phyloP scores from a whole-genome alignment of 352 stramenopile genomes.

The Pythium graminicola region DNA sequence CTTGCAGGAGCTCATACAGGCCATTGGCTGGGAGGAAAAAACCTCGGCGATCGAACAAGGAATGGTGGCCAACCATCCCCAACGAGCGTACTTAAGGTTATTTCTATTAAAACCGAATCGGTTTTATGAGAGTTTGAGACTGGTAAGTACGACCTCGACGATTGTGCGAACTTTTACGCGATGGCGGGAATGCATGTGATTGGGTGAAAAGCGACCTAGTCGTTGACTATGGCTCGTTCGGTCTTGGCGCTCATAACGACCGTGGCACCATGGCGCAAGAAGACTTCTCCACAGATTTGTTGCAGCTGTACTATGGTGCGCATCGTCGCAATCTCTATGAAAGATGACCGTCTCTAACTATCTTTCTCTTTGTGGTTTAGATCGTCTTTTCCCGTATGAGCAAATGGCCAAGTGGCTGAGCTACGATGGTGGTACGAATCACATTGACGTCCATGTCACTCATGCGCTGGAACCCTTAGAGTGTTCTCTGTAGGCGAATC shows the following conservation, averaged over 20 bases:
- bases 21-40: conserved; percentile 19
- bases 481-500: conserved; percentile 40
- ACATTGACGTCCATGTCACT: no score
- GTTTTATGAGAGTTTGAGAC: conserved; percentile 5
- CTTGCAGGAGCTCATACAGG: conserved; percentile 8
- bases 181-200: conserved; percentile 28
- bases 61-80: conserved; percentile 37
- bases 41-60: conserved; percentile 20
- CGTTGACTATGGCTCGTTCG: no score
- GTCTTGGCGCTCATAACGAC: no score
- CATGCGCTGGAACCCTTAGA: no score
- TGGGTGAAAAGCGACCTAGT: conserved; percentile 22
- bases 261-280: conserved; percentile 58
- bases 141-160: conserved; percentile 13
- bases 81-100: conserved; percentile 18
- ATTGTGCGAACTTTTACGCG: conserved; percentile 10
- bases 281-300: conserved; percentile 77
- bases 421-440: conserved; percentile 74
- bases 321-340: neutral
- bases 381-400: conserved; percentile 82
- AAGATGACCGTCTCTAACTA: neutral
- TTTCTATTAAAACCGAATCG: conserved; percentile 13
- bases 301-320: conserved; percentile 84
- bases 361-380: conserved; percentile 21
- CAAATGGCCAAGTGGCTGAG: conserved; percentile 79